These are phyloP conservation scores for Ustilago sp. DNA, from an alignment of 1,284 basidiomycete species.

Conservation along the genomic window DNA sequence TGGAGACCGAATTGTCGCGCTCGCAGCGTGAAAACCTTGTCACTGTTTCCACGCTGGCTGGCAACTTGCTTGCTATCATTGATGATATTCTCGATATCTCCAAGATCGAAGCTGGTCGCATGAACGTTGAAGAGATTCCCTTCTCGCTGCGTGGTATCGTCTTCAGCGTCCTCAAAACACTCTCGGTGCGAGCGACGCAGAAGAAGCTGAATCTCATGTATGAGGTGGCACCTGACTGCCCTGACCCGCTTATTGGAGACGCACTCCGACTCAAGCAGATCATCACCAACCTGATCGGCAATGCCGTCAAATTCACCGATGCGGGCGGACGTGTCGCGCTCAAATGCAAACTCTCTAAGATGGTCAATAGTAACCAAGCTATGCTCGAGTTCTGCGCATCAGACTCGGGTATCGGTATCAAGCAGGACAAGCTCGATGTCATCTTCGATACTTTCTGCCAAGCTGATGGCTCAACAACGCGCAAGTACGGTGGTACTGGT, in stretches of 20 bases:
- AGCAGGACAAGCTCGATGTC: constrained; percentile 96
- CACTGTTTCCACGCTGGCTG: constrained; percentile 92
- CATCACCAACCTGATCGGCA: constrained; percentile 67
- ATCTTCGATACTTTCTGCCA: constrained; percentile 99
- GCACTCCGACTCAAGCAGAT: constrained; percentile 78
- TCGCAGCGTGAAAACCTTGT: constrained; percentile 93
- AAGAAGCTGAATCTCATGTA: constrained; percentile 97
- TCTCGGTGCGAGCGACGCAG: constrained; percentile 97
- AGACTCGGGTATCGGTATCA: constrained; percentile 98
- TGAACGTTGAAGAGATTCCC: constrained; percentile 99
- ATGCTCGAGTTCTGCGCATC: constrained; percentile 97
- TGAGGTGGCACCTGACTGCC: constrained; percentile 94
- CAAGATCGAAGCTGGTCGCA: constrained; percentile 86
- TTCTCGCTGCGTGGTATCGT: constrained; percentile 97
- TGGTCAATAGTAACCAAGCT: constrained; percentile 78
- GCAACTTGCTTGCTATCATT: constrained; percentile 94
- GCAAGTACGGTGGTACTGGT: constrained; percentile 96
- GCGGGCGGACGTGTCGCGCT: constrained; percentile 89
- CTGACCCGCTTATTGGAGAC: constrained; percentile 96
- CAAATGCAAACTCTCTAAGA: constrained; percentile 79
- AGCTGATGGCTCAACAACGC: constrained; percentile 80
- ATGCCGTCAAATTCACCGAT: constrained; percentile 79
- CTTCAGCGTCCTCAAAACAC: constrained; percentile 96
- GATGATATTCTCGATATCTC: constrained; percentile 69
- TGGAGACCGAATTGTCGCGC: constrained; percentile 89